Evolutionary conservation across 148 eudicot species (phyloP), one percentile per base, ranked within the genome.

Genomic region (Polygonum maritimum): DNA sequence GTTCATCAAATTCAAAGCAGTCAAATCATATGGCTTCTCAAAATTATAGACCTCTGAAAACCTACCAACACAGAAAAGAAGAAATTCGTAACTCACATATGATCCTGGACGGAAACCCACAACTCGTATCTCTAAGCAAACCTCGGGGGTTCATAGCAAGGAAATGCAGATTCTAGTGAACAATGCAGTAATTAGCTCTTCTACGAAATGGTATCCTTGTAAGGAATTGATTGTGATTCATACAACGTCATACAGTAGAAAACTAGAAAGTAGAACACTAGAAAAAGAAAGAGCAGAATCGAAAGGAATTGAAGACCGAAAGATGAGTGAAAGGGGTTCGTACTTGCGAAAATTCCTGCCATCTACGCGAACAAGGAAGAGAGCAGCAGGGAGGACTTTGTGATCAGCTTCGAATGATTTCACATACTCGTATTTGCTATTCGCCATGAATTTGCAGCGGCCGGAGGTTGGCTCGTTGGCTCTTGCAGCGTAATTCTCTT

Each of bases 371-470:
- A 84, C 86, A 77, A 90, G 82, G 26, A 95, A 85, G 49, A 90
- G 35, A 67, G 84, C 90, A 8, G 96, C 91, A 22, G 76, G 75
- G 89, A 86, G 84, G 4, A 92, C 82, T 74, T 95, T 88, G 73
- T 92, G 94, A 71, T 85, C 82, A 19, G 71, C 77, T 83, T 95
- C 99, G 45, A 84, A 95, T 0, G 79, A 71, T 69, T 92, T 95
- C 16, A 95, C 99, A 18, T 95, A 95, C 80, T 89, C 96, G 71
- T 89, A 92, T 82, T 92, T 92, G 88, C 99, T 95, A 71, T 95
- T 95, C 16, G 99, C 99, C 99, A 92, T 95, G 47, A 44, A 44
- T 6, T 7, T 44, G 9, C 47, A 44, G 47, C 1, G 31, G 31
- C 31, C 31, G 31, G 31, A 26, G 31, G 31, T 26, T 26, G 31